These are phyloP conservation scores for Brassica carinata DNA, from an alignment of 345 rosid species.

Conservation along the genomic window DNA sequence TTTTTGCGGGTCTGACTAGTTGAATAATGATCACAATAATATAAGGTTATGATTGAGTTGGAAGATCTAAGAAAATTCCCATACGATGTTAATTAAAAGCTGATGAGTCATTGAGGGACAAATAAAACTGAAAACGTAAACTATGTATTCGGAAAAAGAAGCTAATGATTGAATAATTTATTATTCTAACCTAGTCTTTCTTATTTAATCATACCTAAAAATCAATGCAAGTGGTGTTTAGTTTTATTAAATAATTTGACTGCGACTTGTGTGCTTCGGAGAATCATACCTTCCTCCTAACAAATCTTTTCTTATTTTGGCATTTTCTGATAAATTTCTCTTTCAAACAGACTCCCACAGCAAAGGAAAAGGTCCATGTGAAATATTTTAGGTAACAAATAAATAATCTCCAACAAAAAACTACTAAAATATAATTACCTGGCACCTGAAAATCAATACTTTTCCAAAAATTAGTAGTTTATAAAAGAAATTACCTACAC, in stretches of 20 bases:
- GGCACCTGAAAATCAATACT: conserved; percentile 16
- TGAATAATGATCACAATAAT: background rate
- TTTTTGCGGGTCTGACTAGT: background rate
- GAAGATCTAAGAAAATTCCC: conserved; percentile 11
- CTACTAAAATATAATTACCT: background rate
- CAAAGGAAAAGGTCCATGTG: conserved; percentile 41
- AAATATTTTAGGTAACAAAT: conserved; percentile 17
- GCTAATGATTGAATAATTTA: conserved; percentile 24
- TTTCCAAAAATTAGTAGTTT: background rate
- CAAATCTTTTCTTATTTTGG: conserved; percentile 38
- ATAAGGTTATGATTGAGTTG: background rate
- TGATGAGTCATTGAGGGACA: conserved; percentile 6
- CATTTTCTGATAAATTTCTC: conserved; percentile 21
- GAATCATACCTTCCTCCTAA: conserved; percentile 43
- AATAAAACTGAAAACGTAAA: conserved; percentile 14
- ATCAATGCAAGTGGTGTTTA: background rate
- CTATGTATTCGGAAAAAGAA: background rate
- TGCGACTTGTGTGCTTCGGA: conserved; percentile 28
- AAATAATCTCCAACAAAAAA: conserved; percentile 1
- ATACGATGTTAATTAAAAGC: background rate
- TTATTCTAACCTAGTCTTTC: background rate
- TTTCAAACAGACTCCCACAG: conserved; percentile 22
- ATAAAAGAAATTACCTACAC: background rate
- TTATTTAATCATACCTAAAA: conserved; percentile 19
- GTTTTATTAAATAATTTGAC: conserved; percentile 16